Conservation (phyloP, 1,139 yeast genomes). For the Debaryomyces coudertii region DNA sequence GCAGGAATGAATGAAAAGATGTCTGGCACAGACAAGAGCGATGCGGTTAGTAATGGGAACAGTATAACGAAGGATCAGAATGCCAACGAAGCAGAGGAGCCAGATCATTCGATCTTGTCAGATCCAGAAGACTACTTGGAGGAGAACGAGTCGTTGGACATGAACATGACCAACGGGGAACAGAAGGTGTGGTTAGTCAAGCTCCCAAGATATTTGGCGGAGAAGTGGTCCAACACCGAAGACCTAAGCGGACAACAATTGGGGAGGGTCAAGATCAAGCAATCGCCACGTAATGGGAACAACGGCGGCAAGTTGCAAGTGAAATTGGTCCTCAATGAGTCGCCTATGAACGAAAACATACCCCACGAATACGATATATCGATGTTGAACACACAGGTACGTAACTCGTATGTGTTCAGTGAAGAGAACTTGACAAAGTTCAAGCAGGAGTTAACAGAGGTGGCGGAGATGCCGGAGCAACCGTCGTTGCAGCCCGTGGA, state of each 20-base stretch:
- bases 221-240: conserved; percentile 72
- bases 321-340: conserved; percentile 56
- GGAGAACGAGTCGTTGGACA: conserved; percentile 62
- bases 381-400: conserved; percentile 75
- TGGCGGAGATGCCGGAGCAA: conserved; percentile 52
- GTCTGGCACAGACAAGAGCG: conserved; percentile 12
- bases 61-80: conserved; percentile 4
- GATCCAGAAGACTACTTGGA: conserved; percentile 55
- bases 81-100: conserved; percentile 28
- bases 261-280: conserved; percentile 78
- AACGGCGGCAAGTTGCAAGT: conserved; percentile 53
- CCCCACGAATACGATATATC: conserved; percentile 86
- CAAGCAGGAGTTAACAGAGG: conserved; percentile 58
- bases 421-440: conserved; percentile 80
- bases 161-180: conserved; percentile 55
- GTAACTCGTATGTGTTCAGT: conserved; percentile 85
- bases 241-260: conserved; percentile 70
- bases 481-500: conserved; percentile 42
- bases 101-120: conserved; percentile 35
- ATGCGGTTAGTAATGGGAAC: neutral
- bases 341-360: conserved; percentile 46
- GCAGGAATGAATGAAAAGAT: conserved; percentile 6
- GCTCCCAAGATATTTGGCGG: conserved; percentile 84
- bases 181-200: conserved; percentile 91
- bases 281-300: conserved; percentile 28